Base-by-base conservation (phyloP, 2,329 filamentous ascomycete species). In the Fusarium albosuccineum region DNA sequence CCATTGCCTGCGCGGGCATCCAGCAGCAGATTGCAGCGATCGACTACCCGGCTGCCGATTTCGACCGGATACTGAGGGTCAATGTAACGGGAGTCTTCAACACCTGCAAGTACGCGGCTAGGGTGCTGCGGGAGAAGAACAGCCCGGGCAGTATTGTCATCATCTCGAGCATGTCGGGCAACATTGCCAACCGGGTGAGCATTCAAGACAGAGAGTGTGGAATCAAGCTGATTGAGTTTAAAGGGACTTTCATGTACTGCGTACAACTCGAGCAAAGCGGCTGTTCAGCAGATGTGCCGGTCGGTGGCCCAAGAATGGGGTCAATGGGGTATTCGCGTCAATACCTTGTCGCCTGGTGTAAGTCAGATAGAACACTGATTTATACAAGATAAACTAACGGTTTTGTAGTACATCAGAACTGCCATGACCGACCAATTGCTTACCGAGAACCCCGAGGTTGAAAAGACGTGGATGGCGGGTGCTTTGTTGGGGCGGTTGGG, bases 41-140 rank as follows among this genome's bases (percentile, higher is more conserved):
- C 37, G 82, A 84, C 9, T 85, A 84, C 54, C 78, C 80, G 4
- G 74, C 79, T 27, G 75, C 89, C 75, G 87, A 87, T 74, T 92
- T 90, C 83, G 84, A 89, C 72, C 86, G 90, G 76, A 89, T 92
- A 70, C 81, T 92, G 73, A 82, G 89, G 73, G 89, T 91, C 67
- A 91, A 93, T 76, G 80, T 92, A 69, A 91, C 85, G 49, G 91
- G 91, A n/a, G 87, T 86, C 27, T 90, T 89, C 78, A 83, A 90
- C 76, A 91, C 89, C 72, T 90, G 90, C 61, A 90, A 91, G 79
- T 89, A 89, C 59, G 87, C 90, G 27, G 91, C 90, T 52, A 83
- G 86, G 62, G 85, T 89, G 37, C 74, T 86, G 68, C 76, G 79
- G n/a, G 76, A 79, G 48, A 78, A 76, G 45, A 77, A 79, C 8